These are phyloP conservation scores for Erythrophleum fordii DNA, from an alignment of 306 rosid species.

Conservation along the genomic window DNA sequence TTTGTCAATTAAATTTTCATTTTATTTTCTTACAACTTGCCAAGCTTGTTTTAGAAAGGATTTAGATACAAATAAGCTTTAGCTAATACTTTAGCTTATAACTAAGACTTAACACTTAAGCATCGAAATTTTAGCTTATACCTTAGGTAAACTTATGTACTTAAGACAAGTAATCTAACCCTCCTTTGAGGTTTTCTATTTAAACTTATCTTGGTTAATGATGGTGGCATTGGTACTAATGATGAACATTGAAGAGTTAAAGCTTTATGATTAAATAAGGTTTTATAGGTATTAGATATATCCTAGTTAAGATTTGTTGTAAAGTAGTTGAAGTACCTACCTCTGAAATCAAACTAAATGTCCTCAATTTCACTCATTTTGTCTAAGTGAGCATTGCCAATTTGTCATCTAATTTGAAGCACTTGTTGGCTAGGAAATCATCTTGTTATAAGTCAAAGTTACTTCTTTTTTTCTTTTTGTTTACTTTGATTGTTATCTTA, in stretches of 20 bases:
- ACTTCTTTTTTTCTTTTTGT: conserved; percentile 3
- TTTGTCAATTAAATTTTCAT: conserved; percentile 12
- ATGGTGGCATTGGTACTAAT: not conserved
- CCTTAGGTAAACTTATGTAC: conserved; percentile 14
- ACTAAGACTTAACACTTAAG: not conserved
- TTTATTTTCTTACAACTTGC: not conserved
- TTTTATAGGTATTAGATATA: not conserved
- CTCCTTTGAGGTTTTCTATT: conserved; percentile 20
- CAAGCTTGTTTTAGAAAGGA: conserved; percentile 4
- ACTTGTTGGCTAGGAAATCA: not conserved
- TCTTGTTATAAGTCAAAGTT: conserved; percentile 11
- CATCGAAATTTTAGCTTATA: not conserved
- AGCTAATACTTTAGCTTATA: conserved; percentile 20
- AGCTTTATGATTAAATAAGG: not conserved
- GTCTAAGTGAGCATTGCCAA: not conserved
- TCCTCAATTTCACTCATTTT: not conserved
- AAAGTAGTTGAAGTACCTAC: not conserved
- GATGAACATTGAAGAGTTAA: not conserved
- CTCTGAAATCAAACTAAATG: conserved; percentile 26
- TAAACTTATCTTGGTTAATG: conserved; percentile 6
- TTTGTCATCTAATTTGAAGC: conserved; percentile 9
- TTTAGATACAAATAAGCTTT: conserved; percentile 9
- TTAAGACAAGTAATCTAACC: conserved; percentile 12
- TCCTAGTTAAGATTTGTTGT: conserved; percentile 17
- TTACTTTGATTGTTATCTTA: conserved; percentile 18